Base-by-base conservation (phyloP, 192 early-diverging fungal genomes). In the Gonapodya sp. region DNA sequence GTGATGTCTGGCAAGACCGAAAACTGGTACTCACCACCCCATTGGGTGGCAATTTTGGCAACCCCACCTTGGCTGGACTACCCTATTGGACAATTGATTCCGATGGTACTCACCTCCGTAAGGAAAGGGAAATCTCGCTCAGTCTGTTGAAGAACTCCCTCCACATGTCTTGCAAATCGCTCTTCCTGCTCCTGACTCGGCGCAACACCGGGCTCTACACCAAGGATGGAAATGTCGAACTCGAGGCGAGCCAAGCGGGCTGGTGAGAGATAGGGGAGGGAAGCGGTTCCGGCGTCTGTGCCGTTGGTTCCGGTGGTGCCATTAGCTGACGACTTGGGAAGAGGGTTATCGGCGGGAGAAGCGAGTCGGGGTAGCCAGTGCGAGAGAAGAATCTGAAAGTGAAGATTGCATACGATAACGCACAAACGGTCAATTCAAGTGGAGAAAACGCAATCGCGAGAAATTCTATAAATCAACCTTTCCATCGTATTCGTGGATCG, bases 401-500 rank as follows among this genome's bases (percentile, higher is more conserved):
- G 8, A 24, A 64, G 46, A 64, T 24, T 8, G 24, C 8, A 64
- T 24, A 64, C 46, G 46, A 24, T 64, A 24, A 64, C 8, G 46
- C 46, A 64, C 46, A 64, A 24, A 64, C 24, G 46, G 8, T 64
- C 46, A 24, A 24, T 16, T 64, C 46, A n/a, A n/a, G n/a, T n/a
- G n/a, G n/a, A n/a, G n/a, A n/a, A n/a, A n/a, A 24, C 24, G 46
- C 46, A 64, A 64, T 16, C 46, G 46, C 8, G 8, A 24, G 8
- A 24, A 64, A 64, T 64, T 64, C 46, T 8, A 64, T 64, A 24
- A 16, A 8, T 64, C 46, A 64, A n/a, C 46, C 91, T 99, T 99
- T 84, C 97, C 97, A 85, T 99, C 96, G 87, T 93, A 99, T 89
- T 99, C 96, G 82, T 95, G 94, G 82, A 98, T 93, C 78, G 96